These are phyloP conservation scores for Clavispora fructus DNA, from an alignment of 805 yeast genomes.

Conservation along the genomic window DNA sequence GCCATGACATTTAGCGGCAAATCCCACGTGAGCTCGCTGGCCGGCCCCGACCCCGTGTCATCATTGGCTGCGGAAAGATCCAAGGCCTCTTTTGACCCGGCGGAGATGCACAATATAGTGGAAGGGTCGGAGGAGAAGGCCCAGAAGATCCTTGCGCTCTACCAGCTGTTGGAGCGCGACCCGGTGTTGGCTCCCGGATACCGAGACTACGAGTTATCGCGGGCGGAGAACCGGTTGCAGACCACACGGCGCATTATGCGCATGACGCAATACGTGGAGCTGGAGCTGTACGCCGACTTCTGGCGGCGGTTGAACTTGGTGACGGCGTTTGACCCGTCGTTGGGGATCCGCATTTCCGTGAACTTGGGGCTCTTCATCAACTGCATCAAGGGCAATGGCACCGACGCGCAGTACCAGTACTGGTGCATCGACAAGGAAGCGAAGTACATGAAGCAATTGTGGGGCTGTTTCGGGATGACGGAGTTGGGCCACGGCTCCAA, in stretches of 20 bases:
- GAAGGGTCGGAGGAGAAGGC: conserved; percentile 38
- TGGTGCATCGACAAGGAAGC: conserved; percentile 35
- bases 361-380: conserved; percentile 36
- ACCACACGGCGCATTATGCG: conserved; percentile 31
- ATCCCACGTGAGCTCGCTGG: conserved; percentile 18
- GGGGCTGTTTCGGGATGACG: conserved; percentile 20
- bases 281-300: conserved; percentile 26
- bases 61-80: conserved; percentile 30
- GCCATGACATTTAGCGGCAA: conserved; percentile 16
- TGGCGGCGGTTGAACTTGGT: conserved; percentile 31
- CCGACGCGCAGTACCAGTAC: conserved; percentile 31
- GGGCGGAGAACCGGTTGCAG: conserved; percentile 26
- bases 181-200: conserved; percentile 27
- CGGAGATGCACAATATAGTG: conserved; percentile 36
- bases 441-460: conserved; percentile 26
- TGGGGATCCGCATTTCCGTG: conserved; percentile 34
- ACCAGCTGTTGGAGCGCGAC: conserved; percentile 34
- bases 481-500: conserved; percentile 19
- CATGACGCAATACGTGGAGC: conserved; percentile 32
- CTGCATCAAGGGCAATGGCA: conserved; percentile 39
- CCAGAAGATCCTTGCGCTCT: conserved; percentile 21
- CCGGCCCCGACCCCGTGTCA: conserved; percentile 31
- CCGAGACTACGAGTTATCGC: conserved; percentile 29
- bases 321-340: conserved; percentile 34
- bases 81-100: conserved; percentile 26